Percentiles rank a stretch among this genome's conserved stretches.
These are phyloP conservation scores for Botryotinia convoluta DNA, from an alignment of 2,329 filamentous ascomycete genomes.

Conservation along the genomic window DNA sequence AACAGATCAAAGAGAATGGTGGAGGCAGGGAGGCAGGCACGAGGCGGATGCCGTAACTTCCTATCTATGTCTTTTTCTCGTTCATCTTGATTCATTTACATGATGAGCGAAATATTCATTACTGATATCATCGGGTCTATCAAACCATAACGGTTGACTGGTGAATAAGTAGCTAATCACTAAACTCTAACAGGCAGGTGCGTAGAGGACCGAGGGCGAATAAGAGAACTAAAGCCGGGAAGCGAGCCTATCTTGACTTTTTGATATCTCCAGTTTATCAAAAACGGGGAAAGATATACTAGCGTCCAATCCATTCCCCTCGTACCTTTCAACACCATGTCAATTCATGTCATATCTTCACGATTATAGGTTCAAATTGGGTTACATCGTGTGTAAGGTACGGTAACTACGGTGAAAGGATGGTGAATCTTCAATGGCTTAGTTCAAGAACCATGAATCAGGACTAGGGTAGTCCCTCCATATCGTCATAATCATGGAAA, in stretches of 20 bases:
- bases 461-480: conserved; percentile 1
- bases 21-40: background rate
- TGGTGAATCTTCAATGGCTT: background rate
- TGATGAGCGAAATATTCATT: background rate
- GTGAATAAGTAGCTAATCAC: background rate
- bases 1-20: background rate
- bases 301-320: background rate
- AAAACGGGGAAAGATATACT: conserved; percentile 8
- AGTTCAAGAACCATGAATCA: background rate
- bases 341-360: background rate
- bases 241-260: conserved; percentile 6
- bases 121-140: background rate
- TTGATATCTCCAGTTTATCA: background rate
- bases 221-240: background rate
- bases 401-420: background rate
- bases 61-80: background rate
- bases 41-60: background rate
- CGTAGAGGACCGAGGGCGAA: background rate
- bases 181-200: conserved; percentile 15
- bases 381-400: conserved; percentile 2
- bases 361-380: background rate
- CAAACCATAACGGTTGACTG: background rate
- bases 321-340: conserved; percentile 2
- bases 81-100: background rate
- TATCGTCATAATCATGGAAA: conserved; percentile 3